Evolutionary conservation across 805 yeast species (phyloP).

Genomic region (Kurtzmaniella fragi): DNA sequence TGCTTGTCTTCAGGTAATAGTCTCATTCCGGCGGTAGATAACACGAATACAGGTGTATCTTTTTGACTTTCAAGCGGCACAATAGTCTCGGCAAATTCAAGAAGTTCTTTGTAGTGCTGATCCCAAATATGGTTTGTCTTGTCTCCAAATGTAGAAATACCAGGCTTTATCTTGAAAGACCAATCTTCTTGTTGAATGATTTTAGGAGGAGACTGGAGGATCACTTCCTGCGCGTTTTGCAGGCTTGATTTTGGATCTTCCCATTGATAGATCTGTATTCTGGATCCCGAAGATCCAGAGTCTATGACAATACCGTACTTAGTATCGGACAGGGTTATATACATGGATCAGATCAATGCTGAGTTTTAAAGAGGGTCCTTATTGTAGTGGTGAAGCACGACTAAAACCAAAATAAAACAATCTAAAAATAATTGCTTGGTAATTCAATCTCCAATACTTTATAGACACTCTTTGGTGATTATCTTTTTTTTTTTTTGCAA

Average conservation of each 20-base stretch:
- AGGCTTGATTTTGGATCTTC: constrained; percentile 34
- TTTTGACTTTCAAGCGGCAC: constrained; percentile 58
- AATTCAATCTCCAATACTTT: too few species aligned
- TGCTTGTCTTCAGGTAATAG: constrained; percentile 55
- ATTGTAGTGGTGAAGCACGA: too few species aligned
- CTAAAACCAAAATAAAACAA: too few species aligned
- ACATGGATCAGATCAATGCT: not conserved
- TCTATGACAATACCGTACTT: constrained; percentile 86
- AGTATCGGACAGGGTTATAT: not conserved
- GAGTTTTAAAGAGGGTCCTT: too few species aligned
- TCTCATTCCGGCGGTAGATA: constrained; percentile 97
- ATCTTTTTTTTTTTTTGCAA: not conserved
- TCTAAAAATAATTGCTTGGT: not conserved
- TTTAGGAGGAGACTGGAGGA: constrained; percentile 59
- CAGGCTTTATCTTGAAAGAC: constrained; percentile 75
- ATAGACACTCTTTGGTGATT: not conserved
- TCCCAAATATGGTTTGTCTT: constrained; percentile 58
- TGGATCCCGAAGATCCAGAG: constrained; percentile 93
- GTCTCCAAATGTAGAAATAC: constrained; percentile 66
- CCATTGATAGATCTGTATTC: constrained; percentile 84
- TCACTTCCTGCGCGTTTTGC: constrained; percentile 21
- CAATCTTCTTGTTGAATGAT: constrained; percentile 61
- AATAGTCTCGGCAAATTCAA: constrained; percentile 62
- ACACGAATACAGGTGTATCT: constrained; percentile 81
- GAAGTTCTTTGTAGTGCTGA: constrained; percentile 60